These are phyloP conservation scores for Zygosaccharomyces kombuchaensis DNA, from an alignment of 805 yeast genomes.

Conservation along the genomic window DNA sequence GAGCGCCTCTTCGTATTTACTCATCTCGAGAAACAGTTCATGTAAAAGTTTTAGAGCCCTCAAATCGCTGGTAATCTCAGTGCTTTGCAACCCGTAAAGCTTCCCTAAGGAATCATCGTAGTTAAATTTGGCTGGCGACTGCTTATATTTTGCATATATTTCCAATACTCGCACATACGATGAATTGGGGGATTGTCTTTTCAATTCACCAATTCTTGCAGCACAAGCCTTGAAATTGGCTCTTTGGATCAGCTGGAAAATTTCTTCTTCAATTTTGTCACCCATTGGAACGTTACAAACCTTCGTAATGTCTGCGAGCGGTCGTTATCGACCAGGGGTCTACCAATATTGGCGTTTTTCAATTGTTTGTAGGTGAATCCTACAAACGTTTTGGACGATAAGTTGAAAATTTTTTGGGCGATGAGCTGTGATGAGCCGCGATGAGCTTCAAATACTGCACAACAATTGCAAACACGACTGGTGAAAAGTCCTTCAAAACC, in stretches of 20 bases:
- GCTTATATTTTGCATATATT: conserved; percentile 30
- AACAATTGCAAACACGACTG: neutral
- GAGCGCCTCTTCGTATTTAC: conserved; percentile 39
- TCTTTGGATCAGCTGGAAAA: conserved; percentile 44
- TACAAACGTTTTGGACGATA: conserved; percentile 2
- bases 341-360: neutral
- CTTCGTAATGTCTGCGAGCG: neutral
- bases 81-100: conserved; percentile 25
- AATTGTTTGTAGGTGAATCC: neutral
- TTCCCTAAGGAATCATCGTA: conserved; percentile 29
- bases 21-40: conserved; percentile 41
- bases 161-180: conserved; percentile 43
- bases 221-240: conserved; percentile 51
- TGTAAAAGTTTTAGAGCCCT: conserved; percentile 47
- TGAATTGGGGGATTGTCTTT: conserved; percentile 53
- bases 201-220: conserved; percentile 41
- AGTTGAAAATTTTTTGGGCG: conserved; percentile 11
- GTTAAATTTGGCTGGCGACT: conserved; percentile 31
- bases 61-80: conserved; percentile 42
- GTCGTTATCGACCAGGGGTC: conserved; percentile 1
- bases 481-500: neutral
- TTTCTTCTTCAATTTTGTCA: conserved; percentile 32
- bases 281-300: conserved; percentile 19
- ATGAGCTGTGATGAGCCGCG: conserved; percentile 2
- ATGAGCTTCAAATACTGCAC: neutral